Evolutionary conservation across 225 moss, liverwort and hornwort species (phyloP).

Genomic region (Sphagnum tenellum): DNA sequence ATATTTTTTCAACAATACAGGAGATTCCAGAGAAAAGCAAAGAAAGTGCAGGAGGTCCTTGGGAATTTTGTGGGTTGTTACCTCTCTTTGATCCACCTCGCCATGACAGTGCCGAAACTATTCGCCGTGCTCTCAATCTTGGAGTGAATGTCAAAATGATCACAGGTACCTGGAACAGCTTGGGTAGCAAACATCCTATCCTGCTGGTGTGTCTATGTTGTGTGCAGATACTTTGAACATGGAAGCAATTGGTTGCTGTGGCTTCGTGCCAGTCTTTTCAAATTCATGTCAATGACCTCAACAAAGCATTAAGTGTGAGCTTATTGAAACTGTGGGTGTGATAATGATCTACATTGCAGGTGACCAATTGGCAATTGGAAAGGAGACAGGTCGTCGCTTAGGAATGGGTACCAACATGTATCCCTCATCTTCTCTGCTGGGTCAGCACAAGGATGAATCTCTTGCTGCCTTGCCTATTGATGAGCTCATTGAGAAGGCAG

Average conservation of each 20-base stretch:
- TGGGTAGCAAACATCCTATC: too few relatives aligned
- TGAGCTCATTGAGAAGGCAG: conserved; percentile 73
- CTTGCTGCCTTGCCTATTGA: conserved; percentile 46
- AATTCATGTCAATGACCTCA: too few relatives aligned
- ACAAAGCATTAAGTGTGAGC: too few relatives aligned
- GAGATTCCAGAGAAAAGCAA: conserved; percentile 50
- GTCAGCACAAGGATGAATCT: conserved; percentile 26
- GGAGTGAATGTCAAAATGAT: conserved; percentile 85
- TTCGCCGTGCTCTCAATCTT: conserved; percentile 54
- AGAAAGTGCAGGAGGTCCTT: conserved; percentile 42
- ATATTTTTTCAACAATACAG: conserved; percentile 10
- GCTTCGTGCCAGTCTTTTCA: too few relatives aligned
- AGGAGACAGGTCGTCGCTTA: conserved; percentile 65
- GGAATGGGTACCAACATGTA: conserved; percentile 85
- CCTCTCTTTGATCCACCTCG: conserved; percentile 76
- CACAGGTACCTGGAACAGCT: conserved; percentile 17
- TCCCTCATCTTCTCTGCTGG: conserved; percentile 61
- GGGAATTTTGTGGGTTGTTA: conserved; percentile 50
- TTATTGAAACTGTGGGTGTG: too few relatives aligned
- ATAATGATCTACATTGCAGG: conserved; percentile 10
- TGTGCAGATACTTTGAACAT: too few relatives aligned
- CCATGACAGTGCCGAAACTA: conserved; percentile 75
- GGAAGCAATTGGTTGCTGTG: too few relatives aligned
- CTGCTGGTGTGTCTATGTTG: too few relatives aligned
- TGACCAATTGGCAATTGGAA: conserved; percentile 67